A percentile compares a stretch with the other conserved stretches of the same genome.
These are phyloP conservation scores for Tetrapisispora pingtungensis DNA, from an alignment of 805 yeast genomes.

Conservation along the genomic window DNA sequence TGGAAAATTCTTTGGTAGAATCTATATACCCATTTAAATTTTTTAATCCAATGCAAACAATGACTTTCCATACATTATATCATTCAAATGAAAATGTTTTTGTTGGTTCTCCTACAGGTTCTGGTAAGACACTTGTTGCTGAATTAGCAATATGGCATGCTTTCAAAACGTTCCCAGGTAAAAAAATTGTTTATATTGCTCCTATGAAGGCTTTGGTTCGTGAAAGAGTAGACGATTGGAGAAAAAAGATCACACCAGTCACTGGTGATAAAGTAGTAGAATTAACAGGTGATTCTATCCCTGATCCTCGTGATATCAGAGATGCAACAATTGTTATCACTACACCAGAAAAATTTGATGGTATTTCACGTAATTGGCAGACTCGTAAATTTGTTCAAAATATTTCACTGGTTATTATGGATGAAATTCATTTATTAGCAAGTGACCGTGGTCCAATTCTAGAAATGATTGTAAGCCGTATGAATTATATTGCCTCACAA, in stretches of 20 bases:
- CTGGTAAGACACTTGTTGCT: slow-evolving; percentile 96
- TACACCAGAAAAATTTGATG: slow-evolving; percentile 96
- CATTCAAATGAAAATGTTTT: slow-evolving; percentile 70
- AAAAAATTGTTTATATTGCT: slow-evolving; percentile 85
- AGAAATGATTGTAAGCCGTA: slow-evolving; percentile 88
- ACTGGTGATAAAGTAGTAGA: slow-evolving; percentile 84
- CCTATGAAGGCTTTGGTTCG: slow-evolving; percentile 93
- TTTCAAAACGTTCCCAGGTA: slow-evolving; percentile 65
- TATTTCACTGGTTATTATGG: slow-evolving; percentile 80
- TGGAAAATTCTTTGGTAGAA: slow-evolving; percentile 60
- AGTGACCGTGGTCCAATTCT: slow-evolving; percentile 98
- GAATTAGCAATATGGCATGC: slow-evolving; percentile 98
- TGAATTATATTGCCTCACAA: slow-evolving; percentile 48
- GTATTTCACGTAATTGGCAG: slow-evolving; percentile 83
- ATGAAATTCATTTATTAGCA: slow-evolving; percentile 91
- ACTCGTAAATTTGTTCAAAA: slow-evolving; percentile 79
- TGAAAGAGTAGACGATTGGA: slow-evolving; percentile 88
- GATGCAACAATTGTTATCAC: slow-evolving; percentile 84
- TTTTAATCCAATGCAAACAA: slow-evolving; percentile 98
- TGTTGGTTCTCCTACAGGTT: slow-evolving; percentile 97
- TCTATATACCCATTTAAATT: slow-evolving; percentile 67
- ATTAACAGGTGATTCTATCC: slow-evolving; percentile 90
- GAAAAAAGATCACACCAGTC: slow-evolving; percentile 73
- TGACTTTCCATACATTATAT: slow-evolving; percentile 86
- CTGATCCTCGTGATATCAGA: slow-evolving; percentile 69